Evolutionary conservation across 2,329 filamentous ascomycete species (phyloP), one percentile per base, ranked within the genome.

Genomic region (Daldinia sp.): DNA sequence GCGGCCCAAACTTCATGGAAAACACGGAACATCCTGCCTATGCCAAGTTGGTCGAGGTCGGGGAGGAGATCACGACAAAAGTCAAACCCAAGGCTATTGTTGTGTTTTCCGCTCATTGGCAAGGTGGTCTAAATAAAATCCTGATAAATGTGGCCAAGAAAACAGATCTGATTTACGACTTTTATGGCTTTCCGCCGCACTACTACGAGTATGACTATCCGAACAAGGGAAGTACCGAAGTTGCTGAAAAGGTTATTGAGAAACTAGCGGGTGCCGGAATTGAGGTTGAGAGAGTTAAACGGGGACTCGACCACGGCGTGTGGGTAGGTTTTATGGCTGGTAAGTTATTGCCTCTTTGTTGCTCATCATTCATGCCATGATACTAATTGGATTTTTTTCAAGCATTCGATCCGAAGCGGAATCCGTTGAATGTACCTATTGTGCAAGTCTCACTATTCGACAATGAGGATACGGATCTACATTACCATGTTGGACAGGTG

Each of bases 291-390:
- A 82, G 82, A 4, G 84, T 87, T 0, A 81, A 85, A 59, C 78
- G 89, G 53, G 88, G 88, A 0, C 78, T 90, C 1, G 89, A 91
- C 68, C 89, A 91, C 75, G 89, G 89, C 10, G 87, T 90, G 20
- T 91, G 88, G 83, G 86, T 82, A 1, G 83, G 84, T 2, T 90
- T 90, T 76, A 83, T 76, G 56, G 75, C 72, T 39, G 46, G 46
- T 50, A 50, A 50, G 46, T 5, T 18, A 50, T 33, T 33, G 9
- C 9, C n/a, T 1, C 4, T 4, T n/a, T n/a, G 7, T n/a, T 13
- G 13, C 46, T 5, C 6, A 4, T 30, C 9, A 9, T 4, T 15
- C 9, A 28, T 4, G 15, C 28, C 15, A 9, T n/a, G 46, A 2
- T 18, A 3, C 26, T 50, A 4, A 50, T 33, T 18, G 2, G 15